Conservation (phyloP, 768 basidiomycete species). For the Tricholoma hemisulphureum region DNA sequence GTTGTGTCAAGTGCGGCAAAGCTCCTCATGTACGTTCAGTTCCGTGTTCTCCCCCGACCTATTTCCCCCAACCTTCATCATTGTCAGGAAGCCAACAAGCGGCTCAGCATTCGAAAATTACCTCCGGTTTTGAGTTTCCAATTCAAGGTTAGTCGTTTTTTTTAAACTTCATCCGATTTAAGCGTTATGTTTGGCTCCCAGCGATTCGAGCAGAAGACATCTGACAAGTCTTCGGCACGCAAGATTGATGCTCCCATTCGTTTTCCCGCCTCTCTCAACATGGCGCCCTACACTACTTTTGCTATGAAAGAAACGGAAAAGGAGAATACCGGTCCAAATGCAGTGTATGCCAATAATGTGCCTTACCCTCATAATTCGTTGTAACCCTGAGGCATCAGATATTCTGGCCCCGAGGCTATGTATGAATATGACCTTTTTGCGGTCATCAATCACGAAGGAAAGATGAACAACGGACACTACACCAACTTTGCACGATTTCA, state of each 20-base stretch:
- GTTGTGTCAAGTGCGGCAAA: conserved; percentile 79
- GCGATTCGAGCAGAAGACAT: conserved; percentile 89
- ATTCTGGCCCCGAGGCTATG: conserved; percentile 60
- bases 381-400: conserved; percentile 25
- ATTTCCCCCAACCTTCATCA: background rate
- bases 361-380: background rate
- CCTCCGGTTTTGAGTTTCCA: conserved; percentile 92
- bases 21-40: conserved; percentile 51
- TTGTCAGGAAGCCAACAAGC: conserved; percentile 73
- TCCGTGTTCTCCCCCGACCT: background rate
- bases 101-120: conserved; percentile 78
- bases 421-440: conserved; percentile 92
- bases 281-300: conserved; percentile 82
- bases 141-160: conserved; percentile 68
- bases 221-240: conserved; percentile 67
- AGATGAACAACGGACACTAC: conserved; percentile 94
- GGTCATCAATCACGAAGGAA: conserved; percentile 93
- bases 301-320: conserved; percentile 52
- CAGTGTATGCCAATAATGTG: conserved; percentile 26
- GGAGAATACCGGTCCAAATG: conserved; percentile 30
- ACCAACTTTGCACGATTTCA: conserved; percentile 82
- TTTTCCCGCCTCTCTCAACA: conserved; percentile 82
- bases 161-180: background rate
- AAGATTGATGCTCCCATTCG: conserved; percentile 85
- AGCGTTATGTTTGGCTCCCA: conserved; percentile 28